Evolutionary conservation across 2,329 filamentous ascomycete genomes (phyloP).

Genomic region (Myriangium duriaei): DNA sequence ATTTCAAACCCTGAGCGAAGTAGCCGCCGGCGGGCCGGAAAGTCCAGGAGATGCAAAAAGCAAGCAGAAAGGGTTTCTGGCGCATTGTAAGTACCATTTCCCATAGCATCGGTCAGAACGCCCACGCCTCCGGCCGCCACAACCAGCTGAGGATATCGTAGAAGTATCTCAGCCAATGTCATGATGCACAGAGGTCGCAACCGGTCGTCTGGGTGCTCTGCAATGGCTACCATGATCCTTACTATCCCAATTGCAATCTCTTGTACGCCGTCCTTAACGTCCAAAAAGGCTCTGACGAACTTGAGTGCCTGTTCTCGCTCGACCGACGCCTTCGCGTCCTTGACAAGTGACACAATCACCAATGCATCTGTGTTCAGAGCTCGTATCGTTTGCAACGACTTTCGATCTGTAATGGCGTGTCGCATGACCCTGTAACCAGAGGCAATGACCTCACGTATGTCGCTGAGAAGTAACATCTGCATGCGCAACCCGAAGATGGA

Average conservation of each 20-base stretch:
- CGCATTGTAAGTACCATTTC: conserved; percentile 82
- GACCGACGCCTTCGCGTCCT: conserved; percentile 92
- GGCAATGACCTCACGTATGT: conserved; percentile 89
- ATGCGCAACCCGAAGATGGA: conserved; percentile 85
- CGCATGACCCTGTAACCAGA: conserved; percentile 87
- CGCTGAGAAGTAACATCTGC: conserved; percentile 90
- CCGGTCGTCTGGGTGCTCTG: conserved; percentile 74
- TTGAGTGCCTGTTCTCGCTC: conserved; percentile 95
- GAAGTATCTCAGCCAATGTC: conserved; percentile 81
- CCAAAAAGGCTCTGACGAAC: conserved; percentile 86
- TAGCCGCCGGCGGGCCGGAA: conserved; percentile 66
- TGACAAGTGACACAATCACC: conserved; percentile 82
- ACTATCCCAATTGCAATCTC: conserved; percentile 82
- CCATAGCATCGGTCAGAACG: conserved; percentile 79
- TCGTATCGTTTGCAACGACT: conserved; percentile 79
- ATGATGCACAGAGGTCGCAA: conserved; percentile 83
- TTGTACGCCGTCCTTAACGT: conserved; percentile 81
- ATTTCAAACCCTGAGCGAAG: conserved; percentile 82
- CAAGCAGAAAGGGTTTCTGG: conserved; percentile 77
- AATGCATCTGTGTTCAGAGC: conserved; percentile 82
- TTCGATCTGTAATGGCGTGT: conserved; percentile 85
- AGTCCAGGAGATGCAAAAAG: conserved; percentile 83
- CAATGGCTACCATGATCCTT: conserved; percentile 79
- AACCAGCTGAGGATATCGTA: conserved; percentile 71
- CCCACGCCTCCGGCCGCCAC: conserved; percentile 74